These are phyloP conservation scores for Saccharum spontaneum DNA, from an alignment of 176 grass and related monocot species.

Conservation along the genomic window DNA sequence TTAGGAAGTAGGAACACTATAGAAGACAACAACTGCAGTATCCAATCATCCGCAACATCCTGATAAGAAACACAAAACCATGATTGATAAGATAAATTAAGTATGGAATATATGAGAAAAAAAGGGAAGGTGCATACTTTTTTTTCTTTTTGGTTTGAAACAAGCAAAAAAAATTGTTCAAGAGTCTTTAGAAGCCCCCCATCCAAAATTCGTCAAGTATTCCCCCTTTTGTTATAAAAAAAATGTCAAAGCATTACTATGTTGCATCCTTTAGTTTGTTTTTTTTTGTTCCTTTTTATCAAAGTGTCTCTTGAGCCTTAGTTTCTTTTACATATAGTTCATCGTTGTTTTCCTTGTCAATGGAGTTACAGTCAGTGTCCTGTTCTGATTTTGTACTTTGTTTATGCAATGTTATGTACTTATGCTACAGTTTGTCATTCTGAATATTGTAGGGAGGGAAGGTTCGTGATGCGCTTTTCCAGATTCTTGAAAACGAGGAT, in stretches of 20 bases:
- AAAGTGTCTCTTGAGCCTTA: background rate
- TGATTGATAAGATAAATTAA: background rate
- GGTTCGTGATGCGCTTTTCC: constrained; percentile 75
- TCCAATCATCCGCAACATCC: background rate
- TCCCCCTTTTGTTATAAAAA: background rate
- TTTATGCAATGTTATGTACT: constrained; percentile 8
- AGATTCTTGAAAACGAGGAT: constrained; percentile 78
- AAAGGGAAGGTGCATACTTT: background rate
- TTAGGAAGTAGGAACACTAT: background rate
- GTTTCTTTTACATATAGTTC: background rate
- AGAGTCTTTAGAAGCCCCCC: background rate
- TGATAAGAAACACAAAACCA: constrained; percentile 5
- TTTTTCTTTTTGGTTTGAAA: too few species aligned
- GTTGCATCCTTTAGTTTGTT: background rate
- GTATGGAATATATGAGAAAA: background rate
- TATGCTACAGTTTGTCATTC: constrained; percentile 10
- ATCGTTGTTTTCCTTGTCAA: background rate
- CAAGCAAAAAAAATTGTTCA: background rate
- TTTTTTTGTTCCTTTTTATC: background rate
- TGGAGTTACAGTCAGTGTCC: background rate
- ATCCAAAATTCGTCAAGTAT: background rate
- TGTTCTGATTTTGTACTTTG: background rate
- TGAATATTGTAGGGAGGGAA: constrained; percentile 65
- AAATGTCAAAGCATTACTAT: background rate
- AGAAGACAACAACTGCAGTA: background rate